phyloP scores from a whole-genome alignment of 2,329 filamentous ascomycete genomes.

The Macrophomina phaseolina region DNA sequence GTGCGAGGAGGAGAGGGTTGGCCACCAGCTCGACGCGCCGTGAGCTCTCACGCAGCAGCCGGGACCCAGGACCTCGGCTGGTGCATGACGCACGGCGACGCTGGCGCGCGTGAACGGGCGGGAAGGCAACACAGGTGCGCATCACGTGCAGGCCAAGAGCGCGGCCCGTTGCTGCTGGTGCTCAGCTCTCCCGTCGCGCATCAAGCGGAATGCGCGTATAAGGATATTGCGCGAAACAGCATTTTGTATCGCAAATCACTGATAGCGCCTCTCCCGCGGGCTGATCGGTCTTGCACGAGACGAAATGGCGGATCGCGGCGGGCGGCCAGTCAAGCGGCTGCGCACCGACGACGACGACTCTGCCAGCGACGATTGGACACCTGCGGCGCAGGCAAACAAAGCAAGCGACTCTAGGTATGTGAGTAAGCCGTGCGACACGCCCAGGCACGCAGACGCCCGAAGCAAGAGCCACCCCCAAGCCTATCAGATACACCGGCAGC shows the following conservation, averaged over 20 bases:
- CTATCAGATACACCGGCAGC: conserved; percentile 24
- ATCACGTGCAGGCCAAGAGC: conserved; percentile 19
- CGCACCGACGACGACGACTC: conserved; percentile 47
- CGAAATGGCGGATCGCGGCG: conserved; percentile 21
- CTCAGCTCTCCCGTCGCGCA: conserved; percentile 21
- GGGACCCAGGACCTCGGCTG: conserved; percentile 15
- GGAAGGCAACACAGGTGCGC: neutral
- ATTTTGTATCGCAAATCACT: conserved; percentile 10
- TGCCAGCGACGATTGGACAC: conserved; percentile 41
- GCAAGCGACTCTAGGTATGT: conserved; percentile 24
- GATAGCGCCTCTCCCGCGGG: neutral
- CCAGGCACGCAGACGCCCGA: conserved; percentile 19
- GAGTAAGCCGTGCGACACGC: conserved; percentile 26
- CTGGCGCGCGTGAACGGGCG: no score
- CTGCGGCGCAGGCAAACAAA: conserved; percentile 31
- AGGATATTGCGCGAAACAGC: conserved; percentile 6
- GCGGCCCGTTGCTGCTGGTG: conserved; percentile 3
- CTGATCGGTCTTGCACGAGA: neutral
- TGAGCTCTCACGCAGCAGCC: conserved; percentile 6
- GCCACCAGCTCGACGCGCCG: neutral
- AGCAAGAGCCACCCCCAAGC: conserved; percentile 26
- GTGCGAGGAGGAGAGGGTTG: neutral
- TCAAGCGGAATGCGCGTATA: conserved; percentile 11
- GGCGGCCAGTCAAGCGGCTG: conserved; percentile 44
- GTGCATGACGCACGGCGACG: conserved; percentile 12